Evolutionary conservation across 2,329 filamentous ascomycete genomes (phyloP), one percentile per base, ranked within the genome.

Genomic region (Westerdykella sp.): DNA sequence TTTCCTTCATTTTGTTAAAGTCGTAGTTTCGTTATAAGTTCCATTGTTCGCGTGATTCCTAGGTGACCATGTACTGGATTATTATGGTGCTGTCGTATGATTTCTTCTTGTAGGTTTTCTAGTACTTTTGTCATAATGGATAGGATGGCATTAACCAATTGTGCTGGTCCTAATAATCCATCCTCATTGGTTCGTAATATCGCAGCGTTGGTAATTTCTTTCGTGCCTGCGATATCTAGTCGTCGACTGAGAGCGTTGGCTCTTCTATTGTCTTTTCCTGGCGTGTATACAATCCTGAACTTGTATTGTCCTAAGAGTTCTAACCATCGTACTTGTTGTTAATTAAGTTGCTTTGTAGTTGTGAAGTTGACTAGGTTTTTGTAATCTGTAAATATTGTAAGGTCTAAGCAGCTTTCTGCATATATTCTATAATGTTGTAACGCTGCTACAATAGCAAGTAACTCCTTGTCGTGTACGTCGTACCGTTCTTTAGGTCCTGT

Each of bases 11-110:
- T 11, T 14, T 5, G 13, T 5, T 6, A 32, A 46, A 40, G 14
- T 46, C 6, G 18, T 46, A 46, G 31, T 45, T 39, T 12, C 15
- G 10, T 15, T 16, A 45, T 45, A 14, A 42, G 35, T 37, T 45
- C 35, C 28, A 42, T 39, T 6, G 21, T 45, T 30, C 30, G 7
- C 5, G 15, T 18, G 36, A 37, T 37, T 37, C 36, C 36, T 22
- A 7, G 21, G 14, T 37, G 21, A 14, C 21, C 21, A 37, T 37
- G 21, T 21, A 37, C 21, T 5, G 21, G 36, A 22, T 37, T 14
- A 23, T 37, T 13, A 37, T 37, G 21, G 14, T 37, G 21, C 18
- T 37, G 5, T 7, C 13, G 12, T 5, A 37, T 37, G 21, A 37
- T 18, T 37, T 5, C 14, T 18, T 37, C 21, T 18, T 37, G 15